Percentiles rank a stretch among this genome's conserved stretches.
These are phyloP conservation scores for Vitis hybrid DNA, from an alignment of 177 flowering plant species.

Conservation along the genomic window DNA sequence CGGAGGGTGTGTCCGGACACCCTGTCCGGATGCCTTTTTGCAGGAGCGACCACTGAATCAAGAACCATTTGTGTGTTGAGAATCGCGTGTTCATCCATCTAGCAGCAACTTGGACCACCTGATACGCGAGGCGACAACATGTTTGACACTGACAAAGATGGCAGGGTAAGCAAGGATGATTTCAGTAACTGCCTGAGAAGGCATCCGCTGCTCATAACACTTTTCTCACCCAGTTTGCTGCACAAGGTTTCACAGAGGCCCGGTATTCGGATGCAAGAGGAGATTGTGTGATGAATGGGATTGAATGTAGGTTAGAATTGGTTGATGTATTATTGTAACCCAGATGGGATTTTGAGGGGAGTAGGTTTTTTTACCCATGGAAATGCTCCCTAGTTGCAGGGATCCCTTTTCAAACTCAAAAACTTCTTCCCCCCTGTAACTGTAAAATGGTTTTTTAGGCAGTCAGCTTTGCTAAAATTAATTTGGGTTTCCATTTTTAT, in stretches of 20 bases:
- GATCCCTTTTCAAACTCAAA: background rate
- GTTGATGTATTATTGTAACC: background rate
- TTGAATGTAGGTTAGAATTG: background rate
- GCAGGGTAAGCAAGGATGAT: slow-evolving; percentile 58
- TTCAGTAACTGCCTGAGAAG: slow-evolving; percentile 56
- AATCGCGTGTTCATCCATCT: too few species aligned
- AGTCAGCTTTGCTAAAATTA: background rate
- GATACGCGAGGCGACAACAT: too few species aligned
- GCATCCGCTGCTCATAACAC: slow-evolving; percentile 70
- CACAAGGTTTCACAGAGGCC: slow-evolving; percentile 13
- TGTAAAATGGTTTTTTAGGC: background rate
- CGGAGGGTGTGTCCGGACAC: too few species aligned
- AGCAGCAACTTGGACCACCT: too few species aligned
- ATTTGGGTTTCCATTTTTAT: background rate
- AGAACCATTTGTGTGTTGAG: too few species aligned
- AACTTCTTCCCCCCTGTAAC: background rate
- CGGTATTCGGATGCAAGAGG: slow-evolving; percentile 20
- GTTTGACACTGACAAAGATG: slow-evolving; percentile 69
- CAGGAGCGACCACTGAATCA: too few species aligned
- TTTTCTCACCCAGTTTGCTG: slow-evolving; percentile 45
- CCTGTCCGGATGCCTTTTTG: too few species aligned
- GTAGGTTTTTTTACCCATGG: too few species aligned
- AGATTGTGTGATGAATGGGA: slow-evolving; percentile 22
- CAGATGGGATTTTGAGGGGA: too few species aligned
- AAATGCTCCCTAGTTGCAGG: too few species aligned